phyloP scores from a whole-genome alignment of 2,329 filamentous ascomycete species.

The Calonectria multiphialidica region DNA sequence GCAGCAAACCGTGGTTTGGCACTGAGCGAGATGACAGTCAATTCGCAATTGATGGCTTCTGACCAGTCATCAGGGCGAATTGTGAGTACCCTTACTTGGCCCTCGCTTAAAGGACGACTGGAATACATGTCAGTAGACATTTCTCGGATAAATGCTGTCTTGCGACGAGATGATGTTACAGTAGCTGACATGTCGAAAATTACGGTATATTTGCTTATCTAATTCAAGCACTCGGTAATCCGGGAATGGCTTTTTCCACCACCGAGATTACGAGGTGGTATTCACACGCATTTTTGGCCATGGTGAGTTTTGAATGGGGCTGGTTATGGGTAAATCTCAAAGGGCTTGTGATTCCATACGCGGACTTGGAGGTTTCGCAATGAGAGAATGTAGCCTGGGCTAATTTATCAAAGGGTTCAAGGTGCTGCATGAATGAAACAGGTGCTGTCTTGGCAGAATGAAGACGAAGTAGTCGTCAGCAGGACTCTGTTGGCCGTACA shows the following conservation, averaged over 20 bases:
- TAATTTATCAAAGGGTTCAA: neutral
- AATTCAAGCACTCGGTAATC: neutral
- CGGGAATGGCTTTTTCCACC: neutral
- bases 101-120: neutral
- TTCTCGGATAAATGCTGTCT: neutral
- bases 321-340: too few species aligned
- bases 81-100: neutral
- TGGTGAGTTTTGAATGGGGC: neutral
- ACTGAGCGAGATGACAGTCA: neutral
- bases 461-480: neutral
- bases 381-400: neutral
- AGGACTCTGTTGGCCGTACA: neutral
- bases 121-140: neutral
- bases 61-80: neutral
- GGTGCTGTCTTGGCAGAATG: neutral
- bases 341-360: neutral
- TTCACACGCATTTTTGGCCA: neutral
- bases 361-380: neutral
- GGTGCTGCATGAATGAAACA: neutral
- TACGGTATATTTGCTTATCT: neutral
- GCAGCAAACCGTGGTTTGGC: neutral
- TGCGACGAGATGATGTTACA: neutral
- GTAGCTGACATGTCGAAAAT: neutral
- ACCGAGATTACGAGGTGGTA: neutral
- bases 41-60: neutral